A percentile compares a stretch with the other conserved stretches of the same genome.
Evolutionary conservation across 164 flowering plant genomes (phyloP).

Genomic region (Brasenia schreberi): DNA sequence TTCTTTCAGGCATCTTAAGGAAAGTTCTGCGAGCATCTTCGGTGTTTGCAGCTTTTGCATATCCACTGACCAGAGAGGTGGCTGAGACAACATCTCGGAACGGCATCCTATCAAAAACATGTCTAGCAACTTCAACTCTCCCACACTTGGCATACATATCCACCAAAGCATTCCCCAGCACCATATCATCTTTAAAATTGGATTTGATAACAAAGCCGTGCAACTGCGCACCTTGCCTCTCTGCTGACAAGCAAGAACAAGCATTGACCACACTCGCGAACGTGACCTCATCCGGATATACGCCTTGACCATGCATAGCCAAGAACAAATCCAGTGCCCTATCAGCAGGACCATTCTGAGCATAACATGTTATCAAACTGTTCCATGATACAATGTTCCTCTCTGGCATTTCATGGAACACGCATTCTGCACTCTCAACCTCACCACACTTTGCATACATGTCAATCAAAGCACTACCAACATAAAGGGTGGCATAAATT

Average conservation of each 20-base stretch:
- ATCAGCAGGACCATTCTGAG: constrained; percentile 14
- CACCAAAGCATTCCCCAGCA: constrained; percentile 16
- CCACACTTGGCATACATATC: constrained; percentile 20
- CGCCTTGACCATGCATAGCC: constrained; percentile 9
- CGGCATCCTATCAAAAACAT: constrained; percentile 15
- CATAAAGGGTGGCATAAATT: constrained; percentile 9
- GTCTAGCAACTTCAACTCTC: constrained; percentile 13
- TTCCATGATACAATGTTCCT: constrained; percentile 20
- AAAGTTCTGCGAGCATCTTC: constrained; percentile 13
- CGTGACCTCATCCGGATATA: constrained; percentile 19
- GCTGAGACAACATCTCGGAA: constrained; percentile 13
- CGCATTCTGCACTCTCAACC: constrained; percentile 6
- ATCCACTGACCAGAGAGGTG: constrained; percentile 19
- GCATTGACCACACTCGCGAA: constrained; percentile 19
- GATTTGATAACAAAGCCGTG: constrained; percentile 11
- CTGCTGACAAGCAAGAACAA: constrained; percentile 10
- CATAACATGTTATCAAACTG: constrained; percentile 19
- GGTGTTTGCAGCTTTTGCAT: constrained; percentile 13
- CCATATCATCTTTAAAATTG: constrained; percentile 12
- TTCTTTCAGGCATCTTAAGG: constrained; percentile 11
- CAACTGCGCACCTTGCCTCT: constrained; percentile 13
- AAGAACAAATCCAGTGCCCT: constrained; percentile 9
- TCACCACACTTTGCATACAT: constrained; percentile 18
- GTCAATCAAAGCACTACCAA: constrained; percentile 18
- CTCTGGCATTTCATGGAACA: constrained; percentile 12